Evolutionary conservation across 176 grass and related monocot species (phyloP), one percentile per base, ranked within the genome.

Genomic region (Elaeis guineensis): DNA sequence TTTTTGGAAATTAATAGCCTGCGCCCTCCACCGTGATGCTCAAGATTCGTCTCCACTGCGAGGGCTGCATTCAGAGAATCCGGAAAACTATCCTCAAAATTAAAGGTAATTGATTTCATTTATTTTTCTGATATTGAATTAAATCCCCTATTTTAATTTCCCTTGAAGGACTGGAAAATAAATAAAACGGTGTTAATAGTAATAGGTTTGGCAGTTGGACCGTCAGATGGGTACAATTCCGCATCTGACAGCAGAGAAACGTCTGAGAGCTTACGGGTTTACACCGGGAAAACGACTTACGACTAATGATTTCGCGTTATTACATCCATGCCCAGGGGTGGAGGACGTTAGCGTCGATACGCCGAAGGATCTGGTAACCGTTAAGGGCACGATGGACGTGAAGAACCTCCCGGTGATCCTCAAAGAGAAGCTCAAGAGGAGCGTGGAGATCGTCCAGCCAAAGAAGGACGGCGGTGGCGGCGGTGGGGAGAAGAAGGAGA

Each of bases 11-110:
- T 28, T 59, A 57, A 64, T 52, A 77, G 75, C 72, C 35, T 15
- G 48, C 4, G 2, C 69, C 77, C 74, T 83, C 89, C 70, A 91
- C 84, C 12, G 84, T 97, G 68, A 71, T 86, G 66, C 93, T 97
- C 29, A 97, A 89, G 88, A 91, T 97, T 54, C 78, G 87, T 4
- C 84, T 97, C 21, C 93, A 97, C 77, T 91, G 93, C 66, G 84
- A 85, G 0, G 93, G 93, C 48, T 97, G 93, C 81, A 76, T 97
- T 52, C 69, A 85, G 30, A 76, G 81, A 64, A 97, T 97, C 75
- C 75, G 39, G 60, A 79, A 76, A 35, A 78, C 62, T 57, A 75
- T 91, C 20, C 17, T 16, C 66, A 97, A 91, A 83, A 85, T 91
- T 65, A 89, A 83, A 83, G 93, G 92, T 88, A 72, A 51, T 30